These are phyloP conservation scores for Echinosophora koreensis DNA, from an alignment of 306 rosid species.

Conservation along the genomic window DNA sequence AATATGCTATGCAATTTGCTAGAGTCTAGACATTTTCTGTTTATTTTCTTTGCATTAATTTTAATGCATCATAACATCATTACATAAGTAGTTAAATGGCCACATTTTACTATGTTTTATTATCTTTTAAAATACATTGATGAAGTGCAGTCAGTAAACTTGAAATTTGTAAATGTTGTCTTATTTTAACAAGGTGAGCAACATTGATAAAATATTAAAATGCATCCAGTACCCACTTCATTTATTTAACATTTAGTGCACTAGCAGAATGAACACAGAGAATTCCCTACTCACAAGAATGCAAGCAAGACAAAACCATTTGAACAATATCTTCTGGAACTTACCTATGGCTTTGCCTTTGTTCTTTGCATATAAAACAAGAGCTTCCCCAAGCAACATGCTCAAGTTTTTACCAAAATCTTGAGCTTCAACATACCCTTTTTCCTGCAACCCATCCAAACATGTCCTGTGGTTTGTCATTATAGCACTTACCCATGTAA, in stretches of 20 bases:
- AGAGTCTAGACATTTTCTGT: too few species aligned
- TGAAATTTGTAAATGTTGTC: background rate
- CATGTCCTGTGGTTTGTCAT: slow-evolving; percentile 48
- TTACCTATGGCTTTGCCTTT: background rate
- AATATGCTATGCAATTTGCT: too few species aligned
- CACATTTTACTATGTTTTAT: too few species aligned
- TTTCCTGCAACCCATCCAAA: slow-evolving; percentile 49
- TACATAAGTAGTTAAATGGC: too few species aligned
- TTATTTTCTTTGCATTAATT: too few species aligned
- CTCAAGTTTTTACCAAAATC: slow-evolving; percentile 34
- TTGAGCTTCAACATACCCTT: slow-evolving; percentile 14
- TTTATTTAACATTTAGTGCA: background rate
- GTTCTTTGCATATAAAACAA: slow-evolving; percentile 21
- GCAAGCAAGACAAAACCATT: background rate
- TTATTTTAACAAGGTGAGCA: background rate
- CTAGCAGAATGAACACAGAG: background rate
- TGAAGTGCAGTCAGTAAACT: background rate
- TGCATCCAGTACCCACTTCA: background rate
- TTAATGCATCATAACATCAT: too few species aligned
- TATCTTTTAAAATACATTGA: too few species aligned
- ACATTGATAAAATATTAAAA: too few species aligned
- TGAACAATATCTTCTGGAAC: background rate
- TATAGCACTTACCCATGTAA: slow-evolving; percentile 47
- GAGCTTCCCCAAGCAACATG: slow-evolving; percentile 31
- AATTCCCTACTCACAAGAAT: background rate